Base-by-base conservation (phyloP, 1,139 yeast species). In the Meyerozyma elateridarum region DNA sequence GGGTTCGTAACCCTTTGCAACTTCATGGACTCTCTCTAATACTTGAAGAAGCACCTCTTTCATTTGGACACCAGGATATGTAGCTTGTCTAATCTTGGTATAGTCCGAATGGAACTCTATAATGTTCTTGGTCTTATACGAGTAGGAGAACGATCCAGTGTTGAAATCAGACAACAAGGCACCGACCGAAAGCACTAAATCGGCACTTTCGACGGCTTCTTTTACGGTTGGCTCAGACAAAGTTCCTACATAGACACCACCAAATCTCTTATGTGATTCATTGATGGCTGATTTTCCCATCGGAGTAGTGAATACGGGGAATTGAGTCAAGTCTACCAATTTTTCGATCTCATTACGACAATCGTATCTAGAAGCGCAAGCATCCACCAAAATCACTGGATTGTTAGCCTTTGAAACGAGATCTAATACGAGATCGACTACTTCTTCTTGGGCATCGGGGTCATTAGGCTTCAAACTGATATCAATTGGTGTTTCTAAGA, bases 31-130 rank as follows among this genome's bases (percentile, higher is more conserved):
- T 28, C 46, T 49, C 30, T 49, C 39, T 46, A 64, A 57, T 44
- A 80, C 64, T 40, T 65, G 68, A 40, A 64, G 65, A 48, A 85
- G 64, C 30, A 76, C 73, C 49, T 72, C 76, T 59, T 82, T 78
- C 93, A 85, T 84, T 57, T 78, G 81, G 36, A 84, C 79, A 42
- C 82, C 82, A 41, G 83, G 81, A 76, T 77, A 85, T 20, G 78
- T 70, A 34, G 94, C 94, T 47, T 67, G 76, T 55, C 73, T 77
- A 57, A 85, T 76, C 65, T 82, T 82, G 54, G 82, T 77, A 68
- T 80, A 74, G 63, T 84, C 89, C n/a, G 94, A 82, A 62, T 85
- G 95, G 76, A 85, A 81, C 64, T 85, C 95, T 44, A 85, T 76
- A 45, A 84, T 72, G 66, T 84, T 84, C 58, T 73, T 77, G 45